phyloP scores from a whole-genome alignment of 2,329 filamentous ascomycete genomes.

The Xylogone sp. region DNA sequence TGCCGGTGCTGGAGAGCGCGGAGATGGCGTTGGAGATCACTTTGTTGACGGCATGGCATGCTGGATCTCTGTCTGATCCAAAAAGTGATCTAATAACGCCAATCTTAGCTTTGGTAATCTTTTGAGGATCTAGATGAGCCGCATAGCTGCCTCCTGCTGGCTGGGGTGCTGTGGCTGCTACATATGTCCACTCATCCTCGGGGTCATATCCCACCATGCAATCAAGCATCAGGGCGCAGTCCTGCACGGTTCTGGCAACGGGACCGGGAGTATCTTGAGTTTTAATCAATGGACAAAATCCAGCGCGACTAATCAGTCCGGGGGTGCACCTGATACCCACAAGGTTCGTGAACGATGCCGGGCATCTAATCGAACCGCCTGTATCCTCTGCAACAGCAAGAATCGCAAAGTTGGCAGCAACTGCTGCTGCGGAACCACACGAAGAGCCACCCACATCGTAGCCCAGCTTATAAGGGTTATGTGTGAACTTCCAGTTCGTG shows the following conservation, averaged over 20 bases:
- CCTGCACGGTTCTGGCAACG: conserved; percentile 25
- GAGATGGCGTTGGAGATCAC: conserved; percentile 17
- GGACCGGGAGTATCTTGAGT: conserved; percentile 28
- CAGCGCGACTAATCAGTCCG: conserved; percentile 36
- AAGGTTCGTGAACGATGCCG: conserved; percentile 44
- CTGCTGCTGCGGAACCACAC: conserved; percentile 45
- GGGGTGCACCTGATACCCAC: conserved; percentile 42
- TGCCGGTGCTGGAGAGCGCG: conserved; percentile 15
- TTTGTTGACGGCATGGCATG: conserved; percentile 22
- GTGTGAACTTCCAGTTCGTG: conserved; percentile 17
- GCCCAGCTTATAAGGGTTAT: conserved; percentile 38
- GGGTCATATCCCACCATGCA: conserved; percentile 25
- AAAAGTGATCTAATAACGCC: conserved; percentile 25
- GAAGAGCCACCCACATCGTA: conserved; percentile 50
- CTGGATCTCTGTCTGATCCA: conserved; percentile 17
- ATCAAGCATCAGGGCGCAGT: conserved; percentile 28
- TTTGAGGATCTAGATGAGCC: conserved; percentile 13
- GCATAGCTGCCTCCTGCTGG: conserved; percentile 27
- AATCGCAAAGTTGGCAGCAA: conserved; percentile 43
- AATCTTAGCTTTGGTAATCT: conserved; percentile 18
- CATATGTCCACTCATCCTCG: conserved; percentile 22
- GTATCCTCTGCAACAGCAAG: conserved; percentile 50
- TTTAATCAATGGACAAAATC: conserved; percentile 24
- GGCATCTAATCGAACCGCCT: conserved; percentile 46
- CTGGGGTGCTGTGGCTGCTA: conserved; percentile 17